These are phyloP conservation scores for Fusarium sp. DNA, from an alignment of 2,329 filamentous ascomycete genomes.

Conservation along the genomic window DNA sequence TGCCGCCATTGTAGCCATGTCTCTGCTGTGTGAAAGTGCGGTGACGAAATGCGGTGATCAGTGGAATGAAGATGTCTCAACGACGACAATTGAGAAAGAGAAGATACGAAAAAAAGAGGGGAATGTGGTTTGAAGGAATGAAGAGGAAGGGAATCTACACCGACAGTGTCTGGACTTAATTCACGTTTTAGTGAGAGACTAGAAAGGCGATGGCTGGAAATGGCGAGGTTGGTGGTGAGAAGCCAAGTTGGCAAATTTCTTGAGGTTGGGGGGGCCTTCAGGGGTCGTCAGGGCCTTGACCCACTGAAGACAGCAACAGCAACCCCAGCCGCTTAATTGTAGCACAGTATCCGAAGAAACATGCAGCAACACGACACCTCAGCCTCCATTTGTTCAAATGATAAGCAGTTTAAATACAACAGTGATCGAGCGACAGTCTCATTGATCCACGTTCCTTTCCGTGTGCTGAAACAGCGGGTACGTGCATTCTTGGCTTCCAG, in stretches of 20 bases:
- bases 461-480: conserved; percentile 1
- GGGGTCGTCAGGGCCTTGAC: not conserved
- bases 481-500: conserved; percentile 1
- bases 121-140: not conserved
- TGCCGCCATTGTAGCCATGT: conserved; percentile 34
- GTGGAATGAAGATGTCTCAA: not conserved
- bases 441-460: conserved; percentile 5
- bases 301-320: conserved; percentile 1
- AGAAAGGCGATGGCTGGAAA: conserved; percentile 37
- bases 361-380: not conserved
- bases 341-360: conserved; percentile 3
- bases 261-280: not conserved
- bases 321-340: conserved; percentile 14
- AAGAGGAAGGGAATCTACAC: conserved; percentile 1
- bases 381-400: not conserved
- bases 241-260: not conserved
- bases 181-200: conserved; percentile 24
- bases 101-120: not conserved
- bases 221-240: conserved; percentile 28
- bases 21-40: not conserved
- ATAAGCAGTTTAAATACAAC: not conserved
- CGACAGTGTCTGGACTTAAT: not conserved
- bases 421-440: not conserved
- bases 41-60: not conserved
- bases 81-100: not conserved